These are phyloP conservation scores for Tritrichomonas musculus DNA, from an alignment of 208 protist genomes.

Conservation along the genomic window DNA sequence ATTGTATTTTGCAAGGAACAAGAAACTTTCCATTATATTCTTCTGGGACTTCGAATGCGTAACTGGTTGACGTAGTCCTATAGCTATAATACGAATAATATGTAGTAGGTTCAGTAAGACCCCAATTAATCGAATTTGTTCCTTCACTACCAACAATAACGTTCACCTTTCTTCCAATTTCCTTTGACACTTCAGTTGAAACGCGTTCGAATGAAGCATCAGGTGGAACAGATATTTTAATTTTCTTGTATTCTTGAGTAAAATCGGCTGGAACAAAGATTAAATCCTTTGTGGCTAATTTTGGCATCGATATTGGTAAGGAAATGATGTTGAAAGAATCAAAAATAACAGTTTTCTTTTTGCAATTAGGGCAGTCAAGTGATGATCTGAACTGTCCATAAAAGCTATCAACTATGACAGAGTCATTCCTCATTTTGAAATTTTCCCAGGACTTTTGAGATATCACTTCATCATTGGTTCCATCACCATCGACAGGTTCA, in stretches of 20 bases:
- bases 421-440: not conserved
- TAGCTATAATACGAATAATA: too few relatives aligned
- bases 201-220: too few relatives aligned
- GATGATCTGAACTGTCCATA: not conserved
- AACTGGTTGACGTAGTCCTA: too few relatives aligned
- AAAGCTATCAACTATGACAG: not conserved
- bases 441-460: not conserved
- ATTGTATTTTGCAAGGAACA: too few relatives aligned
- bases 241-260: not conserved
- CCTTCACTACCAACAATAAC: not conserved
- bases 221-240: not conserved
- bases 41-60: too few relatives aligned
- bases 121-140: not conserved
- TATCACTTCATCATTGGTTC: slow-evolving; percentile 21
- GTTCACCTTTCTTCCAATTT: not conserved
- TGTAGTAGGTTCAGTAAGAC: too few relatives aligned
- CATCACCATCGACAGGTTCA: slow-evolving; percentile 42
- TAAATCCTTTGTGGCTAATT: not conserved
- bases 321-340: not conserved
- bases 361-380: not conserved
- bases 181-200: not conserved
- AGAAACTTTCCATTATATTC: too few relatives aligned
- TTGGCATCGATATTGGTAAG: not conserved
- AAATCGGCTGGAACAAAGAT: not conserved
- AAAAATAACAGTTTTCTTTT: not conserved